Percentiles rank a stretch among this genome's conserved stretches.
Evolutionary conservation across 805 yeast species (phyloP).

Genomic region (Saturnispora dispora): DNA sequence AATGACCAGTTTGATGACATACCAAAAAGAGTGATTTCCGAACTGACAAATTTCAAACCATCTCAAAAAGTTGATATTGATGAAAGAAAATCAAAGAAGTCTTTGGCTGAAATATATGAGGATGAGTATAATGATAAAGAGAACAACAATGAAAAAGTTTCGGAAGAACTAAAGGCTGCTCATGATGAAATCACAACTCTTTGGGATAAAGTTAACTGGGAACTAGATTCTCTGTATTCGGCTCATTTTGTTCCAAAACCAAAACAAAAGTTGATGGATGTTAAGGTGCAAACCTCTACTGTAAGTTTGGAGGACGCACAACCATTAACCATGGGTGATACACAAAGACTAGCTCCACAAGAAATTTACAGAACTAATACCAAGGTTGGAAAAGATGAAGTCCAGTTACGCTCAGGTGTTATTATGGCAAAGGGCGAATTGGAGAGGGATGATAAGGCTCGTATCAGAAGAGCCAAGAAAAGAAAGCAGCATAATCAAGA

Average conservation of each 20-base stretch:
- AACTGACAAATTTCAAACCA: conserved; percentile 52
- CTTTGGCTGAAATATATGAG: conserved; percentile 87
- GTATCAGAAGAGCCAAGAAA: conserved; percentile 80
- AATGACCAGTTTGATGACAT: conserved; percentile 76
- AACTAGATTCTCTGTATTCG: conserved; percentile 83
- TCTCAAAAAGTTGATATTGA: conserved; percentile 55
- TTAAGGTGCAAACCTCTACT: conserved; percentile 75
- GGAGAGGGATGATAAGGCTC: conserved; percentile 74
- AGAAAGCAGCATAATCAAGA: conserved; percentile 42
- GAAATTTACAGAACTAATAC: conserved; percentile 61
- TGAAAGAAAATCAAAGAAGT: conserved; percentile 76
- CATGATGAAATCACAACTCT: conserved; percentile 72
- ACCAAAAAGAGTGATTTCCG: conserved; percentile 60
- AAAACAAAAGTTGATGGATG: conserved; percentile 65
- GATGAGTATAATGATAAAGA: conserved; percentile 54
- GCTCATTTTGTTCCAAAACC: conserved; percentile 94
- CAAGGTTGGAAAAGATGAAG: conserved; percentile 43
- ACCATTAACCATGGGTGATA: conserved; percentile 72
- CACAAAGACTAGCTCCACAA: conserved; percentile 84
- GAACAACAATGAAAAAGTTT: conserved; percentile 28
- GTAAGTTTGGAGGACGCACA: conserved; percentile 94
- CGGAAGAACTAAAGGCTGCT: conserved; percentile 57
- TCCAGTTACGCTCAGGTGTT: conserved; percentile 65
- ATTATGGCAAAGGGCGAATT: conserved; percentile 76
- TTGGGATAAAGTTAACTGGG: conserved; percentile 53